Conservation (phyloP, 2,329 filamentous ascomycete species). For the Ramularia endophylla region DNA sequence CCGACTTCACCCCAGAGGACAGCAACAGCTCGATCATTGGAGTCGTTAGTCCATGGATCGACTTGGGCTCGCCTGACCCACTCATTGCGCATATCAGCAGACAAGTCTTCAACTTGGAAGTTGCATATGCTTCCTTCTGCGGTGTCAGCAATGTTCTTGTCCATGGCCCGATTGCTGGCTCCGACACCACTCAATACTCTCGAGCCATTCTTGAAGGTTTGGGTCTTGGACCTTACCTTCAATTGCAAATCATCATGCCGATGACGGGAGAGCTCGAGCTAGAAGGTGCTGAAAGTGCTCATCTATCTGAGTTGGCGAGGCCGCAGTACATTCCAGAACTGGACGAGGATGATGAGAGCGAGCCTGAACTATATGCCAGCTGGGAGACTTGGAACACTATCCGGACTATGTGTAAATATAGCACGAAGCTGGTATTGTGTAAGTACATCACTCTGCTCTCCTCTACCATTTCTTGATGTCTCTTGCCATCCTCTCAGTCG, state of each 20-base stretch:
- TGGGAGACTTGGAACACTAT: constrained; percentile 97
- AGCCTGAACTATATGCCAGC: constrained; percentile 58
- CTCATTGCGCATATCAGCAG: constrained; percentile 79
- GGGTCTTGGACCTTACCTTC: constrained; percentile 66
- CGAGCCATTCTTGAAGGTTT: constrained; percentile 78
- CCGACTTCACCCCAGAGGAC: constrained; percentile 61
- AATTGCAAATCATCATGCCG: constrained; percentile 73
- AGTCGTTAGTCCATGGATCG: constrained; percentile 86
- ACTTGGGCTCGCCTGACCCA: constrained; percentile 76
- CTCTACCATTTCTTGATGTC: constrained; percentile 1
- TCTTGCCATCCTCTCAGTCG: constrained; percentile 2
- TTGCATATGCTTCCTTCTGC: constrained; percentile 93
- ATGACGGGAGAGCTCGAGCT: constrained; percentile 69
- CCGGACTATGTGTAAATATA: constrained; percentile 79
- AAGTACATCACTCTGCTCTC: constrained; percentile 39
- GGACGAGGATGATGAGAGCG: constrained; percentile 16
- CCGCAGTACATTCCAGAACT: constrained; percentile 26
- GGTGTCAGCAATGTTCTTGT: constrained; percentile 79
- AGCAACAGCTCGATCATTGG: constrained; percentile 69
- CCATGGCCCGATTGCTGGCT: constrained; percentile 56
- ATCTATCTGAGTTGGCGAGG: constrained; percentile 46
- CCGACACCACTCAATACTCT: constrained; percentile 66
- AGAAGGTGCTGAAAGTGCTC: constrained; percentile 48
- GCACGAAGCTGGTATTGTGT: constrained; percentile 75
- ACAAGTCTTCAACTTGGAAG: constrained; percentile 83